Evolutionary conservation across 768 basidiomycete genomes (phyloP).

Genomic region (Rubroboletus satanas): DNA sequence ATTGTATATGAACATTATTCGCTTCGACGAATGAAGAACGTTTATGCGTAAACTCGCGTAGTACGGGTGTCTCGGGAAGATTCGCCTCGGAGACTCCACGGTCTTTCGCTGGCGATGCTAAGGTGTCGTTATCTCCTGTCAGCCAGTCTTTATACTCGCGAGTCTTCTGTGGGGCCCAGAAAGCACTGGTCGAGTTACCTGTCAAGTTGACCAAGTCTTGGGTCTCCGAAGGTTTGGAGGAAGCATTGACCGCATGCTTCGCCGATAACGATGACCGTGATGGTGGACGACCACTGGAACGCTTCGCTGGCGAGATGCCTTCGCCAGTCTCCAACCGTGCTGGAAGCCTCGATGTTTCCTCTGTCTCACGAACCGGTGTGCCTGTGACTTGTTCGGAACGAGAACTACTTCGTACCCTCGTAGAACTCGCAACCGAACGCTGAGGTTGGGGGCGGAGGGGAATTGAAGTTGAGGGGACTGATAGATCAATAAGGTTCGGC

Average conservation of each 20-base stretch:
- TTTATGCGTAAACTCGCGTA: slow-evolving; percentile 71
- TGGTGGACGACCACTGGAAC: slow-evolving; percentile 15
- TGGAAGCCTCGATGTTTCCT: slow-evolving; percentile 6
- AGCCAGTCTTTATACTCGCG: slow-evolving; percentile 62
- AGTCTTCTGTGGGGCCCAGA: slow-evolving; percentile 16
- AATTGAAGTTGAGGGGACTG: slow-evolving; percentile 20
- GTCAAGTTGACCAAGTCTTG: slow-evolving; percentile 19
- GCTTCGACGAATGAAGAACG: slow-evolving; percentile 64
- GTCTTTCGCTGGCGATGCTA: slow-evolving; percentile 17
- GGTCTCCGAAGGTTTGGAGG: slow-evolving; percentile 37
- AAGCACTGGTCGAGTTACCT: slow-evolving; percentile 4
- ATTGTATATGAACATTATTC: slow-evolving; percentile 28
- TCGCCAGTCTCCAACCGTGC: slow-evolving; percentile 16
- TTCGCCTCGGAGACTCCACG: slow-evolving; percentile 12
- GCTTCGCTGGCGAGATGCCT: slow-evolving; percentile 14
- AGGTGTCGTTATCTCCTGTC: slow-evolving; percentile 60
- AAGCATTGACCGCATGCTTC: slow-evolving; percentile 46
- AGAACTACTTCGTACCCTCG: slow-evolving; percentile 35
- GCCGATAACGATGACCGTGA: slow-evolving; percentile 45
- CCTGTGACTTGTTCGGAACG: slow-evolving; percentile 59
- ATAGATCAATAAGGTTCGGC: slow-evolving; percentile 14
- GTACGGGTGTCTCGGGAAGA: slow-evolving; percentile 40
- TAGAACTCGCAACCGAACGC: slow-evolving; percentile 13
- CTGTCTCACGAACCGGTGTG: slow-evolving; percentile 44
- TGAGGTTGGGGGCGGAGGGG: slow-evolving; percentile 21